Percentiles rank a stretch among this genome's conserved stretches.
Conservation (phyloP, 2,329 filamentous ascomycete species). For the Teratosphaeria pseudoeucalypti region DNA sequence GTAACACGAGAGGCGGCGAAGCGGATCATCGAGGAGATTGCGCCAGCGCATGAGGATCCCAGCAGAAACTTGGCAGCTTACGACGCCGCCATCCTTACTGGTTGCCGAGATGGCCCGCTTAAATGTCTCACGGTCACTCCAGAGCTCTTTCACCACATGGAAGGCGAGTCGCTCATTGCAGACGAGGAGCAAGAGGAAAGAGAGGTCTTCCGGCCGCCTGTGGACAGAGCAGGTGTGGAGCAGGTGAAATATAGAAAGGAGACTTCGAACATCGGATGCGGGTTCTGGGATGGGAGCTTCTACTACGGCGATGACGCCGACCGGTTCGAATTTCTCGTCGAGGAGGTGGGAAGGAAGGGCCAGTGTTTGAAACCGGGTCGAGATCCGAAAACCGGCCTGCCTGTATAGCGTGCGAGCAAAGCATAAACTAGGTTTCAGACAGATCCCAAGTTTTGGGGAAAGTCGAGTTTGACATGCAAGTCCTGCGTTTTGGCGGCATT, state of each 20-base stretch:
- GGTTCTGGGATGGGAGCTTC: conserved; percentile 32
- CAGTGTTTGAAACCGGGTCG: conserved; percentile 22
- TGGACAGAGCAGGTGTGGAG: conserved; percentile 17
- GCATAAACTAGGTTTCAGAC: not conserved
- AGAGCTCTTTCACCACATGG: conserved; percentile 30
- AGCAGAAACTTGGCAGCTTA: conserved; percentile 24
- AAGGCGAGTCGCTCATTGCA: conserved; percentile 29
- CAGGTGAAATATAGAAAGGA: conserved; percentile 14
- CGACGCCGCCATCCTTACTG: conserved; percentile 28
- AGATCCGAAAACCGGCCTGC: conserved; percentile 1
- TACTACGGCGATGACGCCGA: conserved; percentile 23
- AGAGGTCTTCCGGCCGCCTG: conserved; percentile 12
- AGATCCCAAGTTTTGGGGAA: not conserved
- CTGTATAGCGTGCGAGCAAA: not conserved
- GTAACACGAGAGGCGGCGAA: conserved; percentile 28
- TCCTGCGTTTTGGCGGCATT: not conserved
- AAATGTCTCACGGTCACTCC: conserved; percentile 27
- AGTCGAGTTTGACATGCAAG: not conserved
- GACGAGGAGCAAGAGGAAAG: conserved; percentile 21
- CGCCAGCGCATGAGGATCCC: conserved; percentile 25
- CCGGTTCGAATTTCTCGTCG: conserved; percentile 25
- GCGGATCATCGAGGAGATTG: conserved; percentile 27
- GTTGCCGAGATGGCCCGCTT: conserved; percentile 26
- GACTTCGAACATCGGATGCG: conserved; percentile 26
- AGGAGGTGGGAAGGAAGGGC: conserved; percentile 30